Evolutionary conservation across 805 yeast genomes (phyloP).

Genomic region (Starmera dryadoides): DNA sequence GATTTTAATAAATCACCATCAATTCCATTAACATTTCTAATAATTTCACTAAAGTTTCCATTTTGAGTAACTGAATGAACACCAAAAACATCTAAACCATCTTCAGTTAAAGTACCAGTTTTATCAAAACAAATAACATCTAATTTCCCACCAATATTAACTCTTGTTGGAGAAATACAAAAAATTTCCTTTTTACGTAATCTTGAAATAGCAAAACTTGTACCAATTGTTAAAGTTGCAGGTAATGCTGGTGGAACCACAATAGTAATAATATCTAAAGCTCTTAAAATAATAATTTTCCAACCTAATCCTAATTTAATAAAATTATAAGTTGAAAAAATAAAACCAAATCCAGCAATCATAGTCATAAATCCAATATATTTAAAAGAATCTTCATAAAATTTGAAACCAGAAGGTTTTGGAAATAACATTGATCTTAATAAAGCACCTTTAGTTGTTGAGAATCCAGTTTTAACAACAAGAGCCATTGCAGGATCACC

Average conservation of each 20-base stretch:
- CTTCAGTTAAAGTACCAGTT: conserved; percentile 96
- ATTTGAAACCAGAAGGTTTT: conserved; percentile 87
- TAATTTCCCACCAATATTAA: conserved; percentile 92
- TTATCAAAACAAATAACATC: conserved; percentile 92
- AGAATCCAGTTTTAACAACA: conserved; percentile 85
- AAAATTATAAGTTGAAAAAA: conserved; percentile 77
- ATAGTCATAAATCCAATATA: conserved; percentile 92
- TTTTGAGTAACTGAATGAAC: conserved; percentile 32
- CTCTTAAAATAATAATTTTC: conserved; percentile 71
- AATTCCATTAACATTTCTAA: conserved; percentile 13
- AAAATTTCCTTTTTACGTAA: conserved; percentile 63
- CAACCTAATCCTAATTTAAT: conserved; percentile 66
- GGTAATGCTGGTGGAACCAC: conserved; percentile 99
- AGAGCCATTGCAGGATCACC: conserved; percentile 67
- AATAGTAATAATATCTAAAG: conserved; percentile 88
- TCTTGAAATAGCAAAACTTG: conserved; percentile 82
- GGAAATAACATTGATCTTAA: conserved; percentile 96
- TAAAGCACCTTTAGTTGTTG: conserved; percentile 91
- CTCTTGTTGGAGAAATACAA: conserved; percentile 91
- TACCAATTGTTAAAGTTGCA: conserved; percentile 94
- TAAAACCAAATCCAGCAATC: conserved; percentile 80
- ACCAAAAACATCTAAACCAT: conserved; percentile 84
- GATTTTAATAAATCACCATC: conserved; percentile 29
- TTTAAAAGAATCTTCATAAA: conserved; percentile 89
- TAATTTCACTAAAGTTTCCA: conserved; percentile 20